These are phyloP conservation scores for Yarrowia divulgata DNA, from an alignment of 805 yeast species.

Conservation along the genomic window DNA sequence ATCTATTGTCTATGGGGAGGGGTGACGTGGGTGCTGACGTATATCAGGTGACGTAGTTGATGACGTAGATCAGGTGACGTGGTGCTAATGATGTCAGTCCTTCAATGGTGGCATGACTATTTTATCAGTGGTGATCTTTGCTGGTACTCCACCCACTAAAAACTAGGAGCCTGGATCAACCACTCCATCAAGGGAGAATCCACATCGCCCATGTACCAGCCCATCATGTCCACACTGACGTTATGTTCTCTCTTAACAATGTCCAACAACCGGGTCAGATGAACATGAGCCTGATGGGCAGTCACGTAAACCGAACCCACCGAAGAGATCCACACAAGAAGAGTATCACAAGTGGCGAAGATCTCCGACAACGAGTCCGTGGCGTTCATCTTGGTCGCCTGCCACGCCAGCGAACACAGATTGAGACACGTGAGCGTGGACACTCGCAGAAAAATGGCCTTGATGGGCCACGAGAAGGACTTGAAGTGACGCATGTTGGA, in stretches of 20 bases:
- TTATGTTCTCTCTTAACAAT: conserved; percentile 24
- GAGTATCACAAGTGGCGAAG: conserved; percentile 18
- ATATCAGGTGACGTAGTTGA: too few species aligned
- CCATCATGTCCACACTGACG: conserved; percentile 26
- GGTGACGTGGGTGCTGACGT: too few species aligned
- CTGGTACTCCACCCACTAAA: not conserved
- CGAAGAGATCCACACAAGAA: conserved; percentile 16
- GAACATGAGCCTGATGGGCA: conserved; percentile 16
- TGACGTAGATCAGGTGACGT: too few species aligned
- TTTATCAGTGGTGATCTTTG: too few species aligned
- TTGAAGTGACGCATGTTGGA: conserved; percentile 34
- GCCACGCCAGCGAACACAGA: conserved; percentile 25
- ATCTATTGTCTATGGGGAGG: conserved; percentile 2
- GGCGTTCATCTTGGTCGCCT: conserved; percentile 16
- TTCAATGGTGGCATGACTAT: too few species aligned
- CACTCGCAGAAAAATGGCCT: conserved; percentile 18
- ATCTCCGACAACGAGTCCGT: conserved; percentile 25
- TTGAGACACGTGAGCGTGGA: conserved; percentile 18
- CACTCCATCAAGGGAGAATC: conserved; percentile 28
- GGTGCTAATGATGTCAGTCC: too few species aligned
- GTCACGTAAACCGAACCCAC: conserved; percentile 27
- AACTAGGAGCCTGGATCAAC: conserved; percentile 30
- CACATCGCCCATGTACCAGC: conserved; percentile 19
- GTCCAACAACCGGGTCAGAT: conserved; percentile 10
- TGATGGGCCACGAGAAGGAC: conserved; percentile 33